Evolutionary conservation across 305 asterid genomes (phyloP), one percentile per base, ranked within the genome.

Genomic region (Fraxinus xanthoxyloides): DNA sequence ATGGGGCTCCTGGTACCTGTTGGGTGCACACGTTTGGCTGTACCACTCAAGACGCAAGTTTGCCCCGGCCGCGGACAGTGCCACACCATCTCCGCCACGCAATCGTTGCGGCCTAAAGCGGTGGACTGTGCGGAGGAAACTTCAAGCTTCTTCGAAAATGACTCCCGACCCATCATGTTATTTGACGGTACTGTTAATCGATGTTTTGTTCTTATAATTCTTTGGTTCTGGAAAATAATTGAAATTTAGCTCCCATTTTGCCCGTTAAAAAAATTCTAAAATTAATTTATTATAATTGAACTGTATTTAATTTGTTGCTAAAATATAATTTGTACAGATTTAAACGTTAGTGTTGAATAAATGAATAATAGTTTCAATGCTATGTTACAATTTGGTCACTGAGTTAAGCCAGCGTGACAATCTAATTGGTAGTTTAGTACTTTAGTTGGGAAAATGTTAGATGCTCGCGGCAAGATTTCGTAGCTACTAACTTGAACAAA

Each of bases 131-230:
- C 82, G 77, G 86, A 91, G 89, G 97, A 91, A 86, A 92, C 97
- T 72, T 77, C 90, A 21, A 88, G 79, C 84, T 95, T 90, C 89
- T 95, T 93, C 89, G 92, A 90, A 61, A 88, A 81, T 83, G 99
- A 95, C 85, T 86, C 94, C 54, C 93, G 98, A 61, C 98, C 98
- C 19, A 95, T 95, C 87, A 93, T 95, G 98, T 83, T 95, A 75
- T 95, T 95, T 78, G 99, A 95, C 83, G 99, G 98, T 93, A 92
- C 54, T 30, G 15, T 13, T 80, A 30, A 46, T 2, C 21, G 40
- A 31, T 59, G 40, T 36, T 54, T 75, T 76, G 15, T 35, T 82
- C 34, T 72, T 63, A 2, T 24, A 34, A 80, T 51, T 28, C 43
- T 15, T 40, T 78, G 26, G 54, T 7, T 74, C 34, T 8, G 54